A percentile compares a stretch with the other conserved stretches of the same genome.
Conservation (phyloP, 306 rosid genomes). For the Biancaea sappan region DNA sequence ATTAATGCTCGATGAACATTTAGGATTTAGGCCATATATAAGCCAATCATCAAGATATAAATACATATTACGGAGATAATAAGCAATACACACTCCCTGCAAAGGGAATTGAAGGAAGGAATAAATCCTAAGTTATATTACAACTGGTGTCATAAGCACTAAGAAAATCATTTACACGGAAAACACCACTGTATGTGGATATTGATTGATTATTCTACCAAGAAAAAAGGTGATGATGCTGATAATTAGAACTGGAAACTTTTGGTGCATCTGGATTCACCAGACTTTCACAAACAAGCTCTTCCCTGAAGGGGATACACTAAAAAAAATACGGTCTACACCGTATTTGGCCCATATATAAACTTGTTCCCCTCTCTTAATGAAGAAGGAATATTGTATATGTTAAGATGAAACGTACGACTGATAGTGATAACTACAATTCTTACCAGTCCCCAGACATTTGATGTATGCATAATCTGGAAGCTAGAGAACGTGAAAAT, state of each 20-base stretch:
- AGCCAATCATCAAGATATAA: slow-evolving; percentile 6
- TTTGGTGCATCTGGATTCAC: not conserved
- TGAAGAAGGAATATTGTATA: not conserved
- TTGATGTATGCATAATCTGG: not conserved
- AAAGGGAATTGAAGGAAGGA: slow-evolving; percentile 16
- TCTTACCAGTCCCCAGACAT: slow-evolving; percentile 18
- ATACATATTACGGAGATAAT: not conserved
- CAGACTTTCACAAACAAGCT: not conserved
- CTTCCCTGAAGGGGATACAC: not conserved
- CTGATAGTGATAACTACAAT: slow-evolving; percentile 18
- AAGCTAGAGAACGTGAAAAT: slow-evolving; percentile 18
- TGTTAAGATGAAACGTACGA: slow-evolving; percentile 7
- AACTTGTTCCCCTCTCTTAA: not conserved
- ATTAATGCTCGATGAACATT: slow-evolving; percentile 13
- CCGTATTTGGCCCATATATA: not conserved
- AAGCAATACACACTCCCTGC: slow-evolving; percentile 5
- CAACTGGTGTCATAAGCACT: not conserved
- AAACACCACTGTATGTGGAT: not conserved
- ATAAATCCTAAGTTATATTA: not conserved
- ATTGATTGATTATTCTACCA: not conserved
- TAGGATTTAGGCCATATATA: not conserved
- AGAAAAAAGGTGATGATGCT: not conserved
- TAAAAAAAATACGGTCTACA: not conserved
- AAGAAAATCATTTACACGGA: not conserved
- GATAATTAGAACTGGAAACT: slow-evolving; percentile 5